These are phyloP conservation scores for Trichosanthes truncata DNA, from an alignment of 306 rosid species.

Conservation along the genomic window DNA sequence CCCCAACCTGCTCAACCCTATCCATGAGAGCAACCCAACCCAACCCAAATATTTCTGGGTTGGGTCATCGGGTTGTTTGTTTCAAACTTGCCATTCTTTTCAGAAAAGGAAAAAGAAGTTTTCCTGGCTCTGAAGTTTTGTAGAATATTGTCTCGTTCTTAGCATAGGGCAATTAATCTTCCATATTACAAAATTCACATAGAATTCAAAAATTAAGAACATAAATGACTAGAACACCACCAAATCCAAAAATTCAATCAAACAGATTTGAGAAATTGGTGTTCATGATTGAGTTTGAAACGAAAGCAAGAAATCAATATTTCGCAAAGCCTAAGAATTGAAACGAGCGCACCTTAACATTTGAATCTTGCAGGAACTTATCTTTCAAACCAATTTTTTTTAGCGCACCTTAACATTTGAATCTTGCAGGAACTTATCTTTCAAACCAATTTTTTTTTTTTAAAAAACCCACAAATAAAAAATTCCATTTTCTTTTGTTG, in stretches of 20 bases:
- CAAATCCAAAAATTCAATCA: too few relatives aligned
- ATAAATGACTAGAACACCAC: neutral
- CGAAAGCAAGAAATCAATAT: neutral
- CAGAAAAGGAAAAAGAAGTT: neutral
- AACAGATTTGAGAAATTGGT: neutral
- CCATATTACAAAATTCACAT: neutral
- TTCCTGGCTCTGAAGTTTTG: neutral
- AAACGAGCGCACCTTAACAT: neutral
- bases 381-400: too few relatives aligned
- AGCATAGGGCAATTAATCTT: neutral
- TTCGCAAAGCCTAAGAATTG: neutral
- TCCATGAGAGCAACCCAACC: too few relatives aligned
- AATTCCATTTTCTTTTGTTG: too few relatives aligned
- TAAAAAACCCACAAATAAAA: too few relatives aligned
- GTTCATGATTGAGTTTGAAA: neutral
- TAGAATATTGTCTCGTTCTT: neutral
- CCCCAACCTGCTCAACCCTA: too few relatives aligned
- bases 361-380: neutral
- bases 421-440: too few relatives aligned
- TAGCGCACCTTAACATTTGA: too few relatives aligned
- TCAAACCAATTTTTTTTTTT: too few relatives aligned
- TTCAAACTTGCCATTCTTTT: constrained; percentile 23
- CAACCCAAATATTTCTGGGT: too few relatives aligned
- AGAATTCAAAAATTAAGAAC: neutral
- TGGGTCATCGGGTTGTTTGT: too few relatives aligned